Percentiles rank a stretch among this genome's conserved stretches.
These are phyloP conservation scores for Boletus semigastroideus DNA, from an alignment of 1,284 basidiomycete genomes.

Conservation along the genomic window DNA sequence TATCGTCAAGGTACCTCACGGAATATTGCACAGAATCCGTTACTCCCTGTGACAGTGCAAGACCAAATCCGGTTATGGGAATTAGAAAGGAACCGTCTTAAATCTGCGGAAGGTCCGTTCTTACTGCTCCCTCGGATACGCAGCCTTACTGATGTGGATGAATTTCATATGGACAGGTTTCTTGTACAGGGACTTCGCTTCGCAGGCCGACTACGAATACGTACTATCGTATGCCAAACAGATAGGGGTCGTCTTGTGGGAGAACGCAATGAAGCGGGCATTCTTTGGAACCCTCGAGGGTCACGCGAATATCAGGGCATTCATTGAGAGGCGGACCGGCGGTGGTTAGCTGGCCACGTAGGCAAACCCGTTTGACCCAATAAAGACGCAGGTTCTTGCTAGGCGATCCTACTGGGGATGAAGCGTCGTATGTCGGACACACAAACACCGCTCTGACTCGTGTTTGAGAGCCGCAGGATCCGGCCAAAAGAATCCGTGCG, in stretches of 20 bases:
- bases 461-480: neutral
- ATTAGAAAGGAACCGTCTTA: conserved; percentile 90
- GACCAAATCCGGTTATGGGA: conserved; percentile 99
- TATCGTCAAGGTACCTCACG: conserved; percentile 8
- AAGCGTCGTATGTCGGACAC: neutral
- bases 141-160: conserved; percentile 18
- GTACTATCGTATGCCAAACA: conserved; percentile 85
- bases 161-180: conserved; percentile 55
- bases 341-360: conserved; percentile 22
- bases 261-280: conserved; percentile 65
- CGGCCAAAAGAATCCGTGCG: conserved; percentile 4
- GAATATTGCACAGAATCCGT: conserved; percentile 62
- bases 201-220: conserved; percentile 84
- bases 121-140: conserved; percentile 13
- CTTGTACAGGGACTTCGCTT: conserved; percentile 86
- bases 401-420: conserved; percentile 7
- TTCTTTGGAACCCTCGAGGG: conserved; percentile 85
- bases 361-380: neutral
- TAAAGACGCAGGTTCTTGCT: conserved; percentile 3
- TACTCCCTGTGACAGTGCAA: conserved; percentile 93
- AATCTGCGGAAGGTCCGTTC: conserved; percentile 76
- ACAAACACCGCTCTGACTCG: neutral
- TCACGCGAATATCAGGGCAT: conserved; percentile 75
- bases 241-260: conserved; percentile 80
- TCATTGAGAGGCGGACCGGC: conserved; percentile 67